Evolutionary conservation across 257 asterid species (phyloP).

Genomic region (Echium plantagineum): DNA sequence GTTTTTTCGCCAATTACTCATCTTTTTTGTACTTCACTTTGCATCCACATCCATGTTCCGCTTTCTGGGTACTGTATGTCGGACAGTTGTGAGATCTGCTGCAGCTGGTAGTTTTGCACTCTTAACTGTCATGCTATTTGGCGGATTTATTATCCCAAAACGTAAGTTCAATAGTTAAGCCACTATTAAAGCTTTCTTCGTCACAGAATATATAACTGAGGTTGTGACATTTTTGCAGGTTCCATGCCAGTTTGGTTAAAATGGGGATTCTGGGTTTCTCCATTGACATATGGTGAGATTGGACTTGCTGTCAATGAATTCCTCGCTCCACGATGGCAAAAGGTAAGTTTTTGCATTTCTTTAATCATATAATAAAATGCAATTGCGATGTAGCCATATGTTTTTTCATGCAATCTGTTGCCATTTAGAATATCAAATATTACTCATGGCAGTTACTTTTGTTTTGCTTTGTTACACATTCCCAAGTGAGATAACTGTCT

Average conservation of each 20-base stretch:
- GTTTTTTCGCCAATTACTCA: conserved; percentile 50
- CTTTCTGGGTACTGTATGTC: conserved; percentile 37
- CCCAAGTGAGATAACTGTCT: not conserved
- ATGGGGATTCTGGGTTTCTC: conserved; percentile 66
- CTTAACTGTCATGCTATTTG: conserved; percentile 34
- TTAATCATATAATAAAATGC: not conserved
- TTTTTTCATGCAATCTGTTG: not conserved
- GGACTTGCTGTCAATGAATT: conserved; percentile 55
- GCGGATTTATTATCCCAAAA: conserved; percentile 57
- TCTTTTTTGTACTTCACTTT: conserved; percentile 37
- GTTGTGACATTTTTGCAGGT: conserved; percentile 19
- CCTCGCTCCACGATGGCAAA: conserved; percentile 47
- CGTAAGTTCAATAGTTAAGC: conserved; percentile 11
- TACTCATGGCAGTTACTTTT: not conserved
- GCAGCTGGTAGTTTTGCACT: conserved; percentile 47
- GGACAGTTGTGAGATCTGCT: conserved; percentile 30
- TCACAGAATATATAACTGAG: not conserved
- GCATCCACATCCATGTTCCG: conserved; percentile 50
- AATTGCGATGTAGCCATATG: not conserved
- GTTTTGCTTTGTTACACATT: not conserved
- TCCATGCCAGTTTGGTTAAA: conserved; percentile 66
- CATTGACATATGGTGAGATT: conserved; percentile 45
- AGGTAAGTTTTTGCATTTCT: conserved; percentile 16
- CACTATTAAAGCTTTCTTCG: not conserved
- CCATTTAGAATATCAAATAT: not conserved